phyloP scores from a whole-genome alignment of 805 yeast genomes.

The Clavispora vitiphila region DNA sequence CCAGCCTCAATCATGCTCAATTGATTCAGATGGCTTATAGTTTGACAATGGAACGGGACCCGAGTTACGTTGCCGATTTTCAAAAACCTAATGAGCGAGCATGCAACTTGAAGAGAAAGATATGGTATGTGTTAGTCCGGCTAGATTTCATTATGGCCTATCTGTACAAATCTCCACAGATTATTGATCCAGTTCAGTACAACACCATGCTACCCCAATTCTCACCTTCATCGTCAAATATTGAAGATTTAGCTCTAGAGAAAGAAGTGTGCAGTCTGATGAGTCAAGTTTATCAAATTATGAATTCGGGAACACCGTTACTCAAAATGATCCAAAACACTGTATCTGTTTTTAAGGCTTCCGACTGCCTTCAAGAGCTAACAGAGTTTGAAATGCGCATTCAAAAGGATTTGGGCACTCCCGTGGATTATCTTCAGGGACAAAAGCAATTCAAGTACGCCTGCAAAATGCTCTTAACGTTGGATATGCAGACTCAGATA shows the following conservation, averaged over 20 bases:
- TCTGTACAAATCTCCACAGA: slow-evolving; percentile 10
- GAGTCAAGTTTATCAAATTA: slow-evolving; percentile 1
- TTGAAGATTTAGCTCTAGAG: slow-evolving; percentile 8
- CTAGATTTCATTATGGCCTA: slow-evolving; percentile 9
- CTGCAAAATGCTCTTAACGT: neutral
- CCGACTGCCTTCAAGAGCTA: slow-evolving; percentile 6
- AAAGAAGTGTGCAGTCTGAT: slow-evolving; percentile 3
- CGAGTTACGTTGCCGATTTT: slow-evolving; percentile 6
- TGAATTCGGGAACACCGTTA: slow-evolving; percentile 6
- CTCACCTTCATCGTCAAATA: slow-evolving; percentile 7
- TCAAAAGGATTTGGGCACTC: slow-evolving; percentile 7
- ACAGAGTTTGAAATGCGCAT: slow-evolving; percentile 8
- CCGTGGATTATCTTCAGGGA: slow-evolving; percentile 5
- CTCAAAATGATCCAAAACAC: slow-evolving; percentile 8
- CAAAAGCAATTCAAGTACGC: neutral
- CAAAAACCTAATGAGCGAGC: slow-evolving; percentile 7
- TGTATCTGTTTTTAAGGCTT: slow-evolving; percentile 3
- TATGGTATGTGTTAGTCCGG: slow-evolving; percentile 13
- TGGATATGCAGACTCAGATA: slow-evolving; percentile 7
- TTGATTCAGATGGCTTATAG: slow-evolving; percentile 10
- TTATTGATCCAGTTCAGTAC: slow-evolving; percentile 3
- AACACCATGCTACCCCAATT: slow-evolving; percentile 10
- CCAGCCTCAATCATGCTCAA: slow-evolving; percentile 5
- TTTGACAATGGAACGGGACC: slow-evolving; percentile 13
- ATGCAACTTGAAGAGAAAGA: slow-evolving; percentile 11